Percentiles rank a stretch among this genome's conserved stretches.
Conservation (phyloP, 345 rosid species). For the Citrus cavaleriei region DNA sequence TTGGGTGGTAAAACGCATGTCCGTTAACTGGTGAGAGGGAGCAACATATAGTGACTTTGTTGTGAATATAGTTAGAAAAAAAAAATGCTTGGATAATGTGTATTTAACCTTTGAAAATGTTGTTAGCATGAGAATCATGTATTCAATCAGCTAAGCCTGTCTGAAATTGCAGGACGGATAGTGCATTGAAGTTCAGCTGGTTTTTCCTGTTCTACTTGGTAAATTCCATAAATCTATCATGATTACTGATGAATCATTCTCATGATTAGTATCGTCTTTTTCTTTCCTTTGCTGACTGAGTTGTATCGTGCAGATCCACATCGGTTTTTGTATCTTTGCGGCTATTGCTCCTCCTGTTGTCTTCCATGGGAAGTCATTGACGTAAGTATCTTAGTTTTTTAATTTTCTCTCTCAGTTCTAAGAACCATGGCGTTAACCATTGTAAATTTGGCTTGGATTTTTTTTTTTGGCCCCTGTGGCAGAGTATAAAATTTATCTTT, state of each 20-base stretch:
- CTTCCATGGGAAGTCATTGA: slow-evolving; percentile 91
- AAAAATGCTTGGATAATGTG: background rate
- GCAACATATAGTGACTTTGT: background rate
- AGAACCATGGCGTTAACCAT: background rate
- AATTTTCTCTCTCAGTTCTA: slow-evolving; percentile 5
- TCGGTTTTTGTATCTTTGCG: slow-evolving; percentile 93
- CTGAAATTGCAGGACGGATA: slow-evolving; percentile 78
- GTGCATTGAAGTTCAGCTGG: slow-evolving; percentile 93
- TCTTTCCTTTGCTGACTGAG: slow-evolving; percentile 10
- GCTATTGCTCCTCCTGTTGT: slow-evolving; percentile 97
- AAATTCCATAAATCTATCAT: slow-evolving; percentile 26
- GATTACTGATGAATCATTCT: background rate
- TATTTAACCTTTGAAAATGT: background rate
- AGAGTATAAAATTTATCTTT: background rate
- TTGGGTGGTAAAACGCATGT: background rate
- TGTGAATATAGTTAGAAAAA: background rate
- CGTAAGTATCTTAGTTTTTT: slow-evolving; percentile 57
- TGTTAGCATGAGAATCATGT: background rate
- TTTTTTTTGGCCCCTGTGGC: background rate
- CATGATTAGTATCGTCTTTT: slow-evolving; percentile 2
- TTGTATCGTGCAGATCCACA: slow-evolving; percentile 60
- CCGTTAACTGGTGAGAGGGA: background rate
- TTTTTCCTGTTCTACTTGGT: slow-evolving; percentile 97
- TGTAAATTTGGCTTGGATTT: background rate
- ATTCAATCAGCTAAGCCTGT: slow-evolving; percentile 1